Evolutionary conservation across 2,329 filamentous ascomycete species (phyloP).

Genomic region (Rutstroemia sydowiana): DNA sequence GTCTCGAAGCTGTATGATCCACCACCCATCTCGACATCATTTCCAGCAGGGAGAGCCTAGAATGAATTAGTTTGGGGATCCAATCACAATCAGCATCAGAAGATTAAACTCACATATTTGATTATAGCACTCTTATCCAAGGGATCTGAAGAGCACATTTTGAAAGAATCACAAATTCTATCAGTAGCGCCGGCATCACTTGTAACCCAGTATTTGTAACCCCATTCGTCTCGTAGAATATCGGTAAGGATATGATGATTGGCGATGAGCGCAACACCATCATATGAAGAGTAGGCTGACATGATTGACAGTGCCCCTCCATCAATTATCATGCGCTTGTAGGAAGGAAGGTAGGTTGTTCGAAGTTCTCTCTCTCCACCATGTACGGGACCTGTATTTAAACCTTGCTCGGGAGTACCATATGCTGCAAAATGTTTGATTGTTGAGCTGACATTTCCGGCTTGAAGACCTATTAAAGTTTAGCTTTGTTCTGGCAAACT

Average conservation of each 20-base stretch:
- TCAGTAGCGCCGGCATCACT: slow-evolving; percentile 66
- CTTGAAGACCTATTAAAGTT: slow-evolving; percentile 52
- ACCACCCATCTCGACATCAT: slow-evolving; percentile 70
- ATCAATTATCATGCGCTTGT: slow-evolving; percentile 65
- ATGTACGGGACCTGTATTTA: slow-evolving; percentile 56
- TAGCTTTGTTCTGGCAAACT: too few relatives aligned
- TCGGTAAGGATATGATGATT: slow-evolving; percentile 59
- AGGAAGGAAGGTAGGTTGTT: slow-evolving; percentile 50
- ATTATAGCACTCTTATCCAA: slow-evolving; percentile 61
- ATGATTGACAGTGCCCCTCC: slow-evolving; percentile 61
- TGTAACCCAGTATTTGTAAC: slow-evolving; percentile 59
- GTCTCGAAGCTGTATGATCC: slow-evolving; percentile 63
- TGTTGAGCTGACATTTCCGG: slow-evolving; percentile 58
- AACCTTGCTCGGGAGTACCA: slow-evolving; percentile 60
- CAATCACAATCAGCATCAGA: too few relatives aligned
- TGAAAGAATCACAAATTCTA: slow-evolving; percentile 56
- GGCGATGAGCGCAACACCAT: slow-evolving; percentile 61
- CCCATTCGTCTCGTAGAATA: slow-evolving; percentile 65
- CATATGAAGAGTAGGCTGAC: slow-evolving; percentile 69
- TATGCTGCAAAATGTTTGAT: slow-evolving; percentile 72
- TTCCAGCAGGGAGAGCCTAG: slow-evolving; percentile 56
- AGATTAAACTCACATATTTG: slow-evolving; percentile 37
- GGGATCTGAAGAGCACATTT: slow-evolving; percentile 50
- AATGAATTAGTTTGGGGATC: not conserved
- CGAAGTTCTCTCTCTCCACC: slow-evolving; percentile 47